phyloP scores from a whole-genome alignment of 371 early-diverging fungal genomes.

The Encephalitozoon cuniculi region DNA sequence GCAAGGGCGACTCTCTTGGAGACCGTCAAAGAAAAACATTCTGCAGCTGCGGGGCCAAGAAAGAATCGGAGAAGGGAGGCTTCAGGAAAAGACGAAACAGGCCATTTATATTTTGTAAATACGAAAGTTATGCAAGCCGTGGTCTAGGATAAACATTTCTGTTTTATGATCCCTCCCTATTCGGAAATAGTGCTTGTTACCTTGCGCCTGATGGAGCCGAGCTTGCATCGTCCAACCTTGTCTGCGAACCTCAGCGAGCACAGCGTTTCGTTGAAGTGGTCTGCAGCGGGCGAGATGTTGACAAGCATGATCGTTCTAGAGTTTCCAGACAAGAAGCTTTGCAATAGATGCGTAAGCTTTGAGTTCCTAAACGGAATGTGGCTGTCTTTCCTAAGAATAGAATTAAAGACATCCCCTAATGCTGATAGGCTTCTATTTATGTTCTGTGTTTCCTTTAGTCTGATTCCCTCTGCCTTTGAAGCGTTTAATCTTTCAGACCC shows the following conservation, averaged over 20 bases:
- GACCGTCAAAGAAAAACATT: not conserved
- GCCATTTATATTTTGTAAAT: not conserved
- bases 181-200: not conserved
- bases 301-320: conserved; percentile 96
- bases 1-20: not conserved
- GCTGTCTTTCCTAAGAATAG: conserved; percentile 66
- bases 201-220: conserved; percentile 34
- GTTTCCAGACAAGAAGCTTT: conserved; percentile 74
- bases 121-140: not conserved
- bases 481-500: conserved; percentile 87
- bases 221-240: conserved; percentile 66
- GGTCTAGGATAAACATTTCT: not conserved
- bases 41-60: not conserved
- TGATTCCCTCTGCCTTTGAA: conserved; percentile 77
- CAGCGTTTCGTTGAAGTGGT: conserved; percentile 72
- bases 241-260: conserved; percentile 86
- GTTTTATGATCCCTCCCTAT: not conserved
- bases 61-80: not conserved
- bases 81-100: not conserved
- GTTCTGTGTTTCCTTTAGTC: conserved; percentile 82
- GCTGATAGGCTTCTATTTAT: conserved; percentile 86
- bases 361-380: conserved; percentile 93
- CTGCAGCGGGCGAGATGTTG: conserved; percentile 71
- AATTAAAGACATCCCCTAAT: conserved; percentile 82
- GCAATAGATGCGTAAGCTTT: conserved; percentile 81